Evolutionary conservation across 495 filamentous ascomycete genomes (phyloP), one percentile per base, ranked within the genome.

Genomic region (Podospora pseudocomata): DNA sequence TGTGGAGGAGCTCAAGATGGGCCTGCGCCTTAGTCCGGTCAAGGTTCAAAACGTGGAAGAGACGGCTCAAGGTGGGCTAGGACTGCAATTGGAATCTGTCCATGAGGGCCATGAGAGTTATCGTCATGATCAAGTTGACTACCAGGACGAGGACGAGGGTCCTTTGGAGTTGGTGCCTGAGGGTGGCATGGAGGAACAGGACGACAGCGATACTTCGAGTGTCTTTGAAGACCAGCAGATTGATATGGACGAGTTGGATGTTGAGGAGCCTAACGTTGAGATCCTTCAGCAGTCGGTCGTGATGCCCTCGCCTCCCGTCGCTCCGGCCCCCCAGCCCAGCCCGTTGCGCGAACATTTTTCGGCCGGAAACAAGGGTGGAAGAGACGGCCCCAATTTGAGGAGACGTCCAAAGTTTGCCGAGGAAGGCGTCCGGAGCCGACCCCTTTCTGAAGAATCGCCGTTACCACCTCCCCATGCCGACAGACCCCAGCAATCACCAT

Each of bases 1-100:
- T 70, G 83, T 94, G 28, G 92, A 96, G 30, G 93, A 97, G 74
- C 76, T 96, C 63, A 90, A 87, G 78, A 88, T 87, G 81, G 90
- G 92, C 0, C 81, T 97, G 76, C 83, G 83, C 28, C 83, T 93
- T 7, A 89, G 88, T 76, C 80, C 88, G 49, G 81, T 89, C 68
- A 81, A 85, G 63, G 80, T 85, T 66, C 77, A 82, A 27, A 79
- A 82, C 30, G 80, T 85, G n/a, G 80, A 84, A 69, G 80, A 84
- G 73, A 85, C 82, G 0, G 64, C 75, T 0, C 73, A 81, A 15
- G 61, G 61, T 15, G 77, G 78, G 5, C 66, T 78, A 3, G 74
- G 73, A 0, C 72, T 80, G 23, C 76, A 76, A 13, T 71, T 85
- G 18, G 78, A 78, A 0, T 75, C 72, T 23, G 76, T 85, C 7